Evolutionary conservation across 371 early-diverging fungal species (phyloP).

Genomic region (Haplosporangium sp.): DNA sequence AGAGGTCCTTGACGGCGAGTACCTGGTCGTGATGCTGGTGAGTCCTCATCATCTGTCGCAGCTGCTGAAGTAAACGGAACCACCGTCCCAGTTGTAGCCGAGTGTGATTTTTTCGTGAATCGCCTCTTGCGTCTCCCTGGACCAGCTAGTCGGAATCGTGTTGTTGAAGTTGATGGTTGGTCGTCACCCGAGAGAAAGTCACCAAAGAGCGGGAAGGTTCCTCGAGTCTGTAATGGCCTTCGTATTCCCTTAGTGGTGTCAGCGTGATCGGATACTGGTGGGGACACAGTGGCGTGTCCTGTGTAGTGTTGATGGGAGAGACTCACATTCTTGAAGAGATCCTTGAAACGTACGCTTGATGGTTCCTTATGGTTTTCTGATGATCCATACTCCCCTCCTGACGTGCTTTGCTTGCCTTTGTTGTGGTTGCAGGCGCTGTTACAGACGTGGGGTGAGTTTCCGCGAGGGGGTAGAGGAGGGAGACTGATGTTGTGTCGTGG

Average conservation of each 20-base stretch:
- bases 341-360: slow-evolving; percentile 30
- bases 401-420: neutral
- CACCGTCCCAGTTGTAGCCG: slow-evolving; percentile 9
- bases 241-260: neutral
- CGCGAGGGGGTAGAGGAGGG: slow-evolving; percentile 32
- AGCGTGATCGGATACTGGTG: slow-evolving; percentile 9
- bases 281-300: neutral
- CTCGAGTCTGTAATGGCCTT: slow-evolving; percentile 16
- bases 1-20: neutral
- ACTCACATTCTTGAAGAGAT: slow-evolving; percentile 33
- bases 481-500: slow-evolving; percentile 10
- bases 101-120: slow-evolving; percentile 27
- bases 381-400: slow-evolving; percentile 20
- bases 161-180: slow-evolving; percentile 20
- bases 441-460: neutral
- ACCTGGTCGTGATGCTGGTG: slow-evolving; percentile 17
- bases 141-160: slow-evolving; percentile 22
- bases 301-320: slow-evolving; percentile 17
- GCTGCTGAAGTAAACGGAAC: slow-evolving; percentile 1
- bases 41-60: slow-evolving; percentile 46
- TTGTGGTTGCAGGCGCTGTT: neutral
- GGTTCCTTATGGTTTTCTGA: slow-evolving; percentile 25
- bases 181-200: slow-evolving; percentile 53
- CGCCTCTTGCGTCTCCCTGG: slow-evolving; percentile 34
- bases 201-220: slow-evolving; percentile 21